Conservation (phyloP, 129 eudicot species). For the Helichrysum umbraculigerum region DNA sequence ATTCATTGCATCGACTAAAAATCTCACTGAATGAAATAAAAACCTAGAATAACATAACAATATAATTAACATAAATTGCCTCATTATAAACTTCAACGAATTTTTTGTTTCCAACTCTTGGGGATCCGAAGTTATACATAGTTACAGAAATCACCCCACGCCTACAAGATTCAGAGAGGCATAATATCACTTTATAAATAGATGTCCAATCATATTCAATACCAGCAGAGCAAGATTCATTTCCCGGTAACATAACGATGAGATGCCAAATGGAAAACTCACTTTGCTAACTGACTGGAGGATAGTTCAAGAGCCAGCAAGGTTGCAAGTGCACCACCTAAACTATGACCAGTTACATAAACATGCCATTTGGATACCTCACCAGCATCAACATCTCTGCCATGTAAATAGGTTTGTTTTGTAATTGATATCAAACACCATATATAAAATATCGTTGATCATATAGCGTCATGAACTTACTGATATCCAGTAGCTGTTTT, state of each 20-base stretch:
- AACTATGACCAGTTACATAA: conserved; percentile 94
- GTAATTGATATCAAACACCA: conserved; percentile 12
- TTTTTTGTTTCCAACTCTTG: conserved; percentile 89
- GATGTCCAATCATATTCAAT: neutral
- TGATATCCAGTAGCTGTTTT: conserved; percentile 58
- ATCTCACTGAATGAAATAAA: neutral
- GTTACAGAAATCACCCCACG: conserved; percentile 75
- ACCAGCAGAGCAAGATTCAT: neutral
- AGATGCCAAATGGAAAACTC: conserved; percentile 31
- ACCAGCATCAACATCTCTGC: conserved; percentile 56
- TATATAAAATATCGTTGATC: neutral
- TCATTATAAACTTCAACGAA: conserved; percentile 84
- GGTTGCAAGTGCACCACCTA: conserved; percentile 98
- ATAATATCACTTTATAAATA: neutral
- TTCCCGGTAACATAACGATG: neutral
- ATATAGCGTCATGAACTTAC: conserved; percentile 43
- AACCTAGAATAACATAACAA: neutral
- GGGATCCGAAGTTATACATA: conserved; percentile 99
- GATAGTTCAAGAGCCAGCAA: conserved; percentile 95
- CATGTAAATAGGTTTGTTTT: conserved; percentile 1
- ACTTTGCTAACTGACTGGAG: conserved; percentile 90
- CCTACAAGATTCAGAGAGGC: conserved; percentile 37
- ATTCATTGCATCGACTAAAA: neutral
- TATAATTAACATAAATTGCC: conserved; percentile 40
- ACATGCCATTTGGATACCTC: conserved; percentile 75